Conservation (phyloP, 2,329 filamentous ascomycete genomes). For the Penicillium sp. region DNA sequence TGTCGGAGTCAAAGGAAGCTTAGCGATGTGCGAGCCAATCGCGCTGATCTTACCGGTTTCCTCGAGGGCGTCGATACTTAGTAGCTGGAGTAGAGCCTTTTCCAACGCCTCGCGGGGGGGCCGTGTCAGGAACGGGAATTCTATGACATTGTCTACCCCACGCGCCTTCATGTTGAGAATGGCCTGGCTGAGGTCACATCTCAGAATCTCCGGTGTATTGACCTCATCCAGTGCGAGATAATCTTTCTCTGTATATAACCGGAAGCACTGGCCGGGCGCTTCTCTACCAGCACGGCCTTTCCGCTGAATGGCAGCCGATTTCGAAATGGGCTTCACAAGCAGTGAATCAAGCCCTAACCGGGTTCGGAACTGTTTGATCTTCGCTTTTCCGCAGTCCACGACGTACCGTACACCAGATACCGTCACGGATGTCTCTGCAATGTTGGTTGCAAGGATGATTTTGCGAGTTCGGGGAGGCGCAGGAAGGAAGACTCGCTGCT, state of each 20-base stretch:
- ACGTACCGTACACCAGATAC: conserved; percentile 92
- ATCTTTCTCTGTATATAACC: conserved; percentile 81
- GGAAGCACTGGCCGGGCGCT: conserved; percentile 84
- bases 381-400: conserved; percentile 90
- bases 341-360: conserved; percentile 88
- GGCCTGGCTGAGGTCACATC: conserved; percentile 85
- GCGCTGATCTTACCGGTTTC: conserved; percentile 75
- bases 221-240: conserved; percentile 73
- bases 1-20: conserved; percentile 79
- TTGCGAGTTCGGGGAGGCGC: conserved; percentile 78
- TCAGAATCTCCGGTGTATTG: conserved; percentile 85
- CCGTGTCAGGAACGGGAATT: conserved; percentile 83
- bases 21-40: conserved; percentile 76
- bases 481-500: conserved; percentile 83
- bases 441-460: conserved; percentile 91
- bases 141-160: conserved; percentile 78
- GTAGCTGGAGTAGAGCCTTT: conserved; percentile 79
- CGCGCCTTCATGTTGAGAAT: conserved; percentile 92
- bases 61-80: conserved; percentile 76
- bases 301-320: conserved; percentile 89
- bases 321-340: conserved; percentile 86
- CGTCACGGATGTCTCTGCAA: conserved; percentile 97
- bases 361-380: conserved; percentile 88
- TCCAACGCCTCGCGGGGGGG: conserved; percentile 79
- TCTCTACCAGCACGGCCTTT: conserved; percentile 93